Evolutionary conservation across 2,329 filamentous ascomycete species (phyloP), one percentile per base, ranked within the genome.

Genomic region (Meredithiella fracta): DNA sequence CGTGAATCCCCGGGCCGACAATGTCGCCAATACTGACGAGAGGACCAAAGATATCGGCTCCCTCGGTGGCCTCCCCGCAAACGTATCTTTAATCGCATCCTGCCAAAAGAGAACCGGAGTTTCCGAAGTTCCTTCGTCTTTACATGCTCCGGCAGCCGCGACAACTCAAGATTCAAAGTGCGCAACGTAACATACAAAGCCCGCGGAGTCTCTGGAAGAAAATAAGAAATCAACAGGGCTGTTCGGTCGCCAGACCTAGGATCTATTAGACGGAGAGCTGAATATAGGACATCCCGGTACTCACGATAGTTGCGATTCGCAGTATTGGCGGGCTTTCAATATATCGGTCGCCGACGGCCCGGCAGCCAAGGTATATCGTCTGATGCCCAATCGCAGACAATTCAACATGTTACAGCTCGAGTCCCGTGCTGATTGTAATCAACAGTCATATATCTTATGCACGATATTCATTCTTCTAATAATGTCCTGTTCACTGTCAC

Each of bases 51-150:
- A 91, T 44, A 96, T 86, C 22, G 92, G 92, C 66, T 98, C 90
- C 64, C 89, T 87, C 1, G 90, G 89, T 1, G 92, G 90, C 0
- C 74, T 73, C 31, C 85, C 85, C 1, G 83, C 76, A 59, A 96
- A 84, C 1, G 86, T 85, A 59, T 83, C 82, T 55, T 83, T 78
- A 53, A 98, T 73, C 3, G 86, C 81, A 63, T 97, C 90, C 52
- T 86, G 80, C 86, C 92, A 97, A 73, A 97, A 67, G 95, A 87
- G 69, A 95, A 83, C 61, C 92, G 88, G 75, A 97, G 81, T 54
- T 83, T 76, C 52, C 88, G 91, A 59, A 97, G 86, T 3, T 83
- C 84, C n/a, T 86, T 80, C 59, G 85, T 92, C 50, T 86, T 92
- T 20, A 92, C 90, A 11, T 86, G 81, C 69, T 97, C 91, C 57